Evolutionary conservation across 148 eudicot genomes (phyloP).

Genomic region (Hydrangea macrophylla): DNA sequence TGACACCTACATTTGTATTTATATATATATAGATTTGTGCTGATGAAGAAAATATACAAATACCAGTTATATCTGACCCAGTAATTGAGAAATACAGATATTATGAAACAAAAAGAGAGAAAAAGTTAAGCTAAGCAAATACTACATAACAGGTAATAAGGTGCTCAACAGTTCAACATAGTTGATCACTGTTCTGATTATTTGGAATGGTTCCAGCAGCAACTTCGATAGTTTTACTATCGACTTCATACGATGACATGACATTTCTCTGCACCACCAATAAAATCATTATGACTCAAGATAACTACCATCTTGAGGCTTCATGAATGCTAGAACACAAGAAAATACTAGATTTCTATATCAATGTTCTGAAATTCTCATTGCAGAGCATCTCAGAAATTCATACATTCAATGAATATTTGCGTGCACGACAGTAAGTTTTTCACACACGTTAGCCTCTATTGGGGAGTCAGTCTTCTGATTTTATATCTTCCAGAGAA

Average conservation of each 20-base stretch:
- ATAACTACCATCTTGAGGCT: background rate
- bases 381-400: background rate
- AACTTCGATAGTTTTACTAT: conserved; percentile 25
- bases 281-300: conserved; percentile 24
- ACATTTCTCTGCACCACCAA: conserved; percentile 42
- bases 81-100: background rate
- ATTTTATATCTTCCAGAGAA: too few relatives aligned
- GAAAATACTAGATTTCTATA: background rate
- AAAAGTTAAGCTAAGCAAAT: background rate
- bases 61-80: background rate
- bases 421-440: too few relatives aligned
- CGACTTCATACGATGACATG: conserved; percentile 40
- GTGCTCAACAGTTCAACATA: conserved; percentile 17
- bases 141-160: conserved; percentile 16
- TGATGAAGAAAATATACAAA: background rate
- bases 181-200: conserved; percentile 26
- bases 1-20: too few relatives aligned
- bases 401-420: too few relatives aligned
- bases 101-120: background rate
- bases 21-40: too few relatives aligned
- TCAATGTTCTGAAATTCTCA: background rate
- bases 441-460: too few relatives aligned
- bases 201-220: conserved; percentile 22
- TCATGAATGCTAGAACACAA: conserved; percentile 5
- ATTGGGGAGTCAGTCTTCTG: too few relatives aligned